phyloP scores from a whole-genome alignment of 768 basidiomycete species.

The Leccinum rimulosum region DNA sequence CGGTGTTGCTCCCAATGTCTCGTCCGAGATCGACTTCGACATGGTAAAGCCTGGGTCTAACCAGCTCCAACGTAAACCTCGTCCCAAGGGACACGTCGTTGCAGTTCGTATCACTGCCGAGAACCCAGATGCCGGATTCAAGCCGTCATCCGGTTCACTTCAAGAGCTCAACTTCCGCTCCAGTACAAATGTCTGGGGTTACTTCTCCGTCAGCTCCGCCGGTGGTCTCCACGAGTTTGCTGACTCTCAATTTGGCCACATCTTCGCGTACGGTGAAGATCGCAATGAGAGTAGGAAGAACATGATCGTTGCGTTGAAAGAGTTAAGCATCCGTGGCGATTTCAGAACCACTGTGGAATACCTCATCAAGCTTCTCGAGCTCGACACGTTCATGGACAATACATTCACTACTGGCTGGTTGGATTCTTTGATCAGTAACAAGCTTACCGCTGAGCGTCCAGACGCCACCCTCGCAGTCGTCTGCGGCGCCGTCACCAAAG shows the following conservation, averaged over 20 bases:
- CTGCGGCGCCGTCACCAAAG: slow-evolving; percentile 95
- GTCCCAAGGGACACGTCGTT: slow-evolving; percentile 97
- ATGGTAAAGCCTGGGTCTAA: slow-evolving; percentile 86
- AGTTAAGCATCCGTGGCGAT: slow-evolving; percentile 97
- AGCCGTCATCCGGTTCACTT: slow-evolving; percentile 93
- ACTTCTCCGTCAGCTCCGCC: slow-evolving; percentile 94
- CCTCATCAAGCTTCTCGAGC: slow-evolving; percentile 94
- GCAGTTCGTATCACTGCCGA: slow-evolving; percentile 99
- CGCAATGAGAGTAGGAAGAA: slow-evolving; percentile 95
- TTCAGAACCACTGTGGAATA: slow-evolving; percentile 99
- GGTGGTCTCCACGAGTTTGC: slow-evolving; percentile 99
- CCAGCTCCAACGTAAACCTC: slow-evolving; percentile 89
- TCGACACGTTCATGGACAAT: slow-evolving; percentile 95
- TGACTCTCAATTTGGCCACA: slow-evolving; percentile 99
- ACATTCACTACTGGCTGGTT: slow-evolving; percentile 99
- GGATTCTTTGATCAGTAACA: slow-evolving; percentile 94
- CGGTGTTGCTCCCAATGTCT: slow-evolving; percentile 85
- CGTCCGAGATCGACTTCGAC: slow-evolving; percentile 96
- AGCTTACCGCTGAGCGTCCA: slow-evolving; percentile 95
- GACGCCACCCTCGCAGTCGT: slow-evolving; percentile 91
- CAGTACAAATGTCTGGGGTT: slow-evolving; percentile 99
- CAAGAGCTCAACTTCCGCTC: slow-evolving; percentile 99
- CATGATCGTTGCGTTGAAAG: slow-evolving; percentile 99
- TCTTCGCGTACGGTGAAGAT: slow-evolving; percentile 98
- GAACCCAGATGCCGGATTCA: slow-evolving; percentile 99